phyloP scores from a whole-genome alignment of 2,329 filamentous ascomycete species.

The Aspergillus sp. region DNA sequence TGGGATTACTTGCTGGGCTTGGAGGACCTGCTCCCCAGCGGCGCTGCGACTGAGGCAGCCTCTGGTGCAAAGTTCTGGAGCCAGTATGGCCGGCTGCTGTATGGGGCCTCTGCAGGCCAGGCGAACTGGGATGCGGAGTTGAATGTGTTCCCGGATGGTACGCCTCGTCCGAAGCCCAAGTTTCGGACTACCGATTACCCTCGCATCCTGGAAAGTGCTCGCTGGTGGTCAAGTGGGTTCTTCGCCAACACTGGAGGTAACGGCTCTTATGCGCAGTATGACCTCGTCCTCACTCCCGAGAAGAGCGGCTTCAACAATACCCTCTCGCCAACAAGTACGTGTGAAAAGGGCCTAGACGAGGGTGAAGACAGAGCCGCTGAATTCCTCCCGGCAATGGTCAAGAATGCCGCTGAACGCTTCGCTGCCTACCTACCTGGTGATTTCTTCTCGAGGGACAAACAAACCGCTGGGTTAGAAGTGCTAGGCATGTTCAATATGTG shows the following conservation, averaged over 20 bases:
- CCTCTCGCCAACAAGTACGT: constrained; percentile 38
- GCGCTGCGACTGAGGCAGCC: constrained; percentile 52
- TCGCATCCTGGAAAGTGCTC: constrained; percentile 53
- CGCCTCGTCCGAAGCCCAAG: constrained; percentile 49
- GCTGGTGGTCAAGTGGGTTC: constrained; percentile 36
- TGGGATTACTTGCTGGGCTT: constrained; percentile 51
- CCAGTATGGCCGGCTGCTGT: constrained; percentile 55
- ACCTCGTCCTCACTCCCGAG: constrained; percentile 53
- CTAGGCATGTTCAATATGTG: constrained; percentile 56
- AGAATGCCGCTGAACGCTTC: constrained; percentile 47
- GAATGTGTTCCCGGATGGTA: constrained; percentile 46
- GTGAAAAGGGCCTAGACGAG: constrained; percentile 22
- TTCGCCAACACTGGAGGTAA: constrained; percentile 27
- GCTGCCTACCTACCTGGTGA: constrained; percentile 48
- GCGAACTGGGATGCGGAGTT: constrained; percentile 48
- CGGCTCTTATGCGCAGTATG: constrained; percentile 24
- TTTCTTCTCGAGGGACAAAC: constrained; percentile 44
- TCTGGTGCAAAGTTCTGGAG: constrained; percentile 55
- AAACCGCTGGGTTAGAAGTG: constrained; percentile 44
- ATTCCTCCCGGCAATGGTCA: constrained; percentile 50
- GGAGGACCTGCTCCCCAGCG: constrained; percentile 49
- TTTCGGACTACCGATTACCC: constrained; percentile 56
- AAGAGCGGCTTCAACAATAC: constrained; percentile 52
- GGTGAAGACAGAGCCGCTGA: constrained; percentile 28
- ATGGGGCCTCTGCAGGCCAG: constrained; percentile 50